A percentile compares a stretch with the other conserved stretches of the same genome.
phyloP scores from a whole-genome alignment of 768 basidiomycete genomes.

The Cytidiella melzeri region DNA sequence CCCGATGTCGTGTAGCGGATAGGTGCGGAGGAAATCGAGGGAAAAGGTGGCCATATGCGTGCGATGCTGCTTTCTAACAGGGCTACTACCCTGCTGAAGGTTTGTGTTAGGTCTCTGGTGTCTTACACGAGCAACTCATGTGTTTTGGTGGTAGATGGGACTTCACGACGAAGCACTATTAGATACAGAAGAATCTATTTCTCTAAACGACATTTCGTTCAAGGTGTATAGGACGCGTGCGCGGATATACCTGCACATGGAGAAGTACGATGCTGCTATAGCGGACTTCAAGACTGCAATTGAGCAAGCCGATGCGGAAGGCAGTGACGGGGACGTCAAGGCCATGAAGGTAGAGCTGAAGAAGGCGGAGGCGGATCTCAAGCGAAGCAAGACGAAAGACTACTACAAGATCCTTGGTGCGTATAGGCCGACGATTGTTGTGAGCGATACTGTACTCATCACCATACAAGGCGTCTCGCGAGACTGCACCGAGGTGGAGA shows the following conservation, averaged over 20 bases:
- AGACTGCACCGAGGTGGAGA: slow-evolving; percentile 62
- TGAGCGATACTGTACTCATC: not conserved
- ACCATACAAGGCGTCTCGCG: slow-evolving; percentile 35
- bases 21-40: slow-evolving; percentile 63
- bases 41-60: slow-evolving; percentile 73
- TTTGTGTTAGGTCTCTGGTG: slow-evolving; percentile 20
- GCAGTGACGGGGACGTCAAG: slow-evolving; percentile 55
- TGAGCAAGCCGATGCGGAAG: slow-evolving; percentile 62
- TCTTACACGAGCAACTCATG: not conserved
- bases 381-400: slow-evolving; percentile 87
- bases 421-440: not conserved
- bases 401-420: slow-evolving; percentile 73
- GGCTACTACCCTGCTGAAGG: slow-evolving; percentile 77
- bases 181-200: slow-evolving; percentile 66
- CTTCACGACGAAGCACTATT: slow-evolving; percentile 60
- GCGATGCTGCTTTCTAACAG: slow-evolving; percentile 79
- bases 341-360: slow-evolving; percentile 61
- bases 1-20: slow-evolving; percentile 41
- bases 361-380: slow-evolving; percentile 77
- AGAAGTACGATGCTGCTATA: slow-evolving; percentile 66
- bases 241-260: slow-evolving; percentile 67
- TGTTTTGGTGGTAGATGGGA: slow-evolving; percentile 42
- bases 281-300: slow-evolving; percentile 78
- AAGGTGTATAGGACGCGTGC: slow-evolving; percentile 86
- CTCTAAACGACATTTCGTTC: slow-evolving; percentile 59